Base-by-base conservation (phyloP, 345 rosid species). In the Bruguiera gymnorhiza region DNA sequence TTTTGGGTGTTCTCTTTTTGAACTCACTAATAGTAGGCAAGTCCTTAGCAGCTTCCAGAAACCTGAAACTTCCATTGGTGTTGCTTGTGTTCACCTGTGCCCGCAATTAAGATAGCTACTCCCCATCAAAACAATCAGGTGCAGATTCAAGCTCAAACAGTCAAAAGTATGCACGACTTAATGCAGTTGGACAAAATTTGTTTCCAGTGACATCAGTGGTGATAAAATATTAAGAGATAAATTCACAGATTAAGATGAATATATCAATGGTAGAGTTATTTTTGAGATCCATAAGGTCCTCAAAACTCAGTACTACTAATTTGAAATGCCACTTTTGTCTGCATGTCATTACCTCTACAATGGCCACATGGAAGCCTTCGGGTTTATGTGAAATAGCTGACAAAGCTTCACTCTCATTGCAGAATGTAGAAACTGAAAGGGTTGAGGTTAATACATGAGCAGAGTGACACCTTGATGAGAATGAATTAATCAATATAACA, bases 1-100 rank as follows among this genome's bases (percentile, higher is more conserved):
- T 39, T 8, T 26, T 32, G 51, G 43, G 61, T 21, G 43, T 67
- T 43, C 7, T n/a, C 36, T 46, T 60, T 66, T 20, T 10, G 70
- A 72, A 86, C 97, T 79, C 83, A 95, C 96, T 84, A 51, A 91
- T 87, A n/a, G 92, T 93, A 56, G 93, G 97, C 84, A 89, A 74
- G 78, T 87, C 87, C 86, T 86, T 92, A 1, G 83, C 92, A 69
- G 83, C 74, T 84, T 92, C 89, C 13, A 95, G 93, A 84, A 92
- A 95, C 88, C 80, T 81, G 83, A 87, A 85, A 72, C 82, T 82
- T 72, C 83, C 86, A 66, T 79, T 63, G 63, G 73, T 78, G 19
- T 71, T 73, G 72, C 80, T 78, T 19, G 74, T 43, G 66, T 55
- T 85, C 73, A 87, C 92, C 95, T 89, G 83, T 21, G 34, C 32